Evolutionary conservation across 495 filamentous ascomycete genomes (phyloP).

Genomic region (Tirmania nivea): DNA sequence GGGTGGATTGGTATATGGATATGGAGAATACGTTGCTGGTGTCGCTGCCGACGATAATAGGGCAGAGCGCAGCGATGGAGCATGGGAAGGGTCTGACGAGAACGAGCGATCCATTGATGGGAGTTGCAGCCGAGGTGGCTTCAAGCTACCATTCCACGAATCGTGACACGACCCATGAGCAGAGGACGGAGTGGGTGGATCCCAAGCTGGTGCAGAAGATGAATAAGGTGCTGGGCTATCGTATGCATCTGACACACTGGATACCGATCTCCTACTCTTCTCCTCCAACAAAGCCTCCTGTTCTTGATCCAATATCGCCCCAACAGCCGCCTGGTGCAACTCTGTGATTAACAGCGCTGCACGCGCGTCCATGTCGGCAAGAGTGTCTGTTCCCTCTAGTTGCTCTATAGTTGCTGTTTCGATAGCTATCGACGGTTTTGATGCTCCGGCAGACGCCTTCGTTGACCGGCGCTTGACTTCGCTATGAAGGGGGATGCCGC

Average conservation of each 20-base stretch:
- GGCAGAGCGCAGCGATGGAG: conserved; percentile 12
- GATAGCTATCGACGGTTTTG: conserved; percentile 63
- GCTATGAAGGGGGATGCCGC: conserved; percentile 80
- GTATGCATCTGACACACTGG: conserved; percentile 45
- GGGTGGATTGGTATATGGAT: conserved; percentile 37
- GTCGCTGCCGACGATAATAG: conserved; percentile 42
- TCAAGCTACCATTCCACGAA: neutral
- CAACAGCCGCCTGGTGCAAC: conserved; percentile 89
- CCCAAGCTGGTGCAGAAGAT: conserved; percentile 42
- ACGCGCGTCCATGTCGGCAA: conserved; percentile 80
- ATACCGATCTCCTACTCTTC: conserved; percentile 47
- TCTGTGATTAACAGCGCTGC: conserved; percentile 98
- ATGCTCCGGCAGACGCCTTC: conserved; percentile 41
- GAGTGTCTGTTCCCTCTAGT: conserved; percentile 82
- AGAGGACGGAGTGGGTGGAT: conserved; percentile 15
- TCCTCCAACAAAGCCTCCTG: conserved; percentile 38
- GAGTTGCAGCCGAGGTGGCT: conserved; percentile 14
- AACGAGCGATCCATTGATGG: conserved; percentile 40
- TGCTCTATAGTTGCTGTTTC: conserved; percentile 82
- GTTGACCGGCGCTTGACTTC: conserved; percentile 66
- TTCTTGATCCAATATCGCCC: conserved; percentile 50
- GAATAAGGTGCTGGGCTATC: conserved; percentile 52
- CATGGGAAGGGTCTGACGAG: conserved; percentile 54
- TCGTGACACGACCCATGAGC: neutral
- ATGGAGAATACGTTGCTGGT: conserved; percentile 27